Base-by-base conservation (phyloP, 2,329 filamentous ascomycete species). In the Xylaria polymorpha region DNA sequence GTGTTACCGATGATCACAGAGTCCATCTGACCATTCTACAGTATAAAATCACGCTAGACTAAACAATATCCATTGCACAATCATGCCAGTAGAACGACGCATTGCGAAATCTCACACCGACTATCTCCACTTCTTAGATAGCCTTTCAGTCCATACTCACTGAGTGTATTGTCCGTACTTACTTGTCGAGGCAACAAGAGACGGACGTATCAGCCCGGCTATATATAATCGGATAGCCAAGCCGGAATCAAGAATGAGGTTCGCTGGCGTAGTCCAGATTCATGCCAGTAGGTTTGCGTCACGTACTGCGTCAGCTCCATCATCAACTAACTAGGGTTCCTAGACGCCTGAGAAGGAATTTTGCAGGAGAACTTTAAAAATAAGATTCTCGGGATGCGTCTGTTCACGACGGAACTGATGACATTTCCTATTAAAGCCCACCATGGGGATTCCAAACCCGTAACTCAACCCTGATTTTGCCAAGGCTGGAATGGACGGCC, bases 301-400 rank as follows among this genome's bases (percentile, higher is more conserved):
- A 68, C 57, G 56, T 60, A 22, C 61, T 44, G 63, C 61, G 53
- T 65, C 68, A 65, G 64, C 61, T 68, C 46, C 50, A 56, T 70
- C 46, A 39, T 29, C 32, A 50, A 61, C 46, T 58, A 41, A 44
- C 51, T 61, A 25, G 61, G 32, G 32, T 44, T 51, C 25, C 50
- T 15, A 41, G 55, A 37, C 64, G 29, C 53, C 8, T 29, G 37
- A 41, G 12, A 32, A 43, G 12, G 25, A 61, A 15, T 53, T 25
- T 35, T 44, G 32, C 22, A 25, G 32, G 39, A 37, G 44, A 55
- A 37, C 37, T 20, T 56, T 29, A n/a, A 66, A 50, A 43, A 29
- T 29, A 37, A 32, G 39, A 57, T 25, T 46, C 9, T 44, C 32
- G n/a, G 39, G 22, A 43, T 57, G 32, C 14, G 18, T 39, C 39